Conservation (phyloP, 257 asterid genomes). For the Phtheirospermum japonicum region DNA sequence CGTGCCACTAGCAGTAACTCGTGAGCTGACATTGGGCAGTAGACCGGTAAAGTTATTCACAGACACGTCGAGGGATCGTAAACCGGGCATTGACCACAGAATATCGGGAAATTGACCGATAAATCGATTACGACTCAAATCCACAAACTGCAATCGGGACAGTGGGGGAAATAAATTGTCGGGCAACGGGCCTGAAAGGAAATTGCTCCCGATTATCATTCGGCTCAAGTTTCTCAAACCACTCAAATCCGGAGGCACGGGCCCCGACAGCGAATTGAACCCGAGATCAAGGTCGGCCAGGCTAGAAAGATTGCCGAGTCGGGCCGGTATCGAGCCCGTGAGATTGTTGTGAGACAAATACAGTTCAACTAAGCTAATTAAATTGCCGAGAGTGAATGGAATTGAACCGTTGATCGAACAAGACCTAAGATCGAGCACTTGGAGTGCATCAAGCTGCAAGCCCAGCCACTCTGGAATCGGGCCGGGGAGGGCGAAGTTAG, state of each 20-base stretch:
- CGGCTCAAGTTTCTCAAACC: slow-evolving; percentile 58
- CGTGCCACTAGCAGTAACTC: slow-evolving; percentile 30
- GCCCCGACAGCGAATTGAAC: slow-evolving; percentile 60
- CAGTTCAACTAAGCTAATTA: slow-evolving; percentile 59
- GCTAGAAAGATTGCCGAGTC: slow-evolving; percentile 43
- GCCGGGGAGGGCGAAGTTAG: slow-evolving; percentile 65
- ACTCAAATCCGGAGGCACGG: slow-evolving; percentile 50
- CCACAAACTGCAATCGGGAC: slow-evolving; percentile 49
- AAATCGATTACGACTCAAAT: slow-evolving; percentile 51
- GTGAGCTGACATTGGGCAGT: slow-evolving; percentile 43
- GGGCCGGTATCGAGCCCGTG: slow-evolving; percentile 48
- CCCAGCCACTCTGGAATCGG: slow-evolving; percentile 84
- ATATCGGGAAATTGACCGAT: slow-evolving; percentile 48
- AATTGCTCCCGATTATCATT: slow-evolving; percentile 48
- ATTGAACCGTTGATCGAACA: slow-evolving; percentile 58
- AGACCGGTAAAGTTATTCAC: slow-evolving; percentile 71
- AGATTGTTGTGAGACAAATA: slow-evolving; percentile 62
- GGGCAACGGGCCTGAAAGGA: slow-evolving; percentile 57
- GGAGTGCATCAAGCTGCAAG: slow-evolving; percentile 44
- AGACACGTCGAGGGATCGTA: slow-evolving; percentile 67
- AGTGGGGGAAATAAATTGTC: slow-evolving; percentile 46
- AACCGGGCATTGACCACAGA: slow-evolving; percentile 66
- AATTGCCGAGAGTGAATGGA: slow-evolving; percentile 67
- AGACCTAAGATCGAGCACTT: slow-evolving; percentile 86
- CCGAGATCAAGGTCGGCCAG: slow-evolving; percentile 70